These are phyloP conservation scores for Tuber aestivum DNA, from an alignment of 495 filamentous ascomycete genomes.

Conservation along the genomic window DNA sequence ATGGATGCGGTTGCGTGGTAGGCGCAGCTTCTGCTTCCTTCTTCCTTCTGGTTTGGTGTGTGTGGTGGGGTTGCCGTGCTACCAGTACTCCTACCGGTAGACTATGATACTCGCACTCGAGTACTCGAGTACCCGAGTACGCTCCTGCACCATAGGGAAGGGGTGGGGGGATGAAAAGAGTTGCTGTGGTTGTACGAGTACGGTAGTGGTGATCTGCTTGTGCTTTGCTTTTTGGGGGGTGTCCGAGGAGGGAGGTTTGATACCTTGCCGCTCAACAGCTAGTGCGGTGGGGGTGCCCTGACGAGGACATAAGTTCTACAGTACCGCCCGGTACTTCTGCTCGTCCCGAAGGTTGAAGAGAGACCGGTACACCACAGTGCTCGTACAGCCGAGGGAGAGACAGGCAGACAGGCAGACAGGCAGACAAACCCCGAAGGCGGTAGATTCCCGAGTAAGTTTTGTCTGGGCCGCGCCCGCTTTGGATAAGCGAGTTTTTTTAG, in stretches of 20 bases:
- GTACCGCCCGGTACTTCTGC: background rate
- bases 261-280: background rate
- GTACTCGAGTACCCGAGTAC: background rate
- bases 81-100: too few relatives aligned
- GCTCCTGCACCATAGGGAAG: background rate
- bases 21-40: background rate
- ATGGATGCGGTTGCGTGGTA: background rate
- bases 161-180: background rate
- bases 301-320: conserved; percentile 5
- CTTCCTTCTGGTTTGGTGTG: background rate
- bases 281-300: background rate
- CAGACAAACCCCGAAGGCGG: background rate
- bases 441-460: background rate
- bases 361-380: background rate
- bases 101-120: too few relatives aligned
- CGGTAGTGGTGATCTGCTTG: background rate
- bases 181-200: background rate
- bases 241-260: background rate
- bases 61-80: too few relatives aligned
- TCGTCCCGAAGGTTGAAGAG: background rate
- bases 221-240: background rate
- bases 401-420: background rate
- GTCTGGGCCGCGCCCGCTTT: background rate
- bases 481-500: conserved; percentile 2
- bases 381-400: background rate